Evolutionary conservation across 345 rosid species (phyloP).

Genomic region (Euphorbia pulcherrima): DNA sequence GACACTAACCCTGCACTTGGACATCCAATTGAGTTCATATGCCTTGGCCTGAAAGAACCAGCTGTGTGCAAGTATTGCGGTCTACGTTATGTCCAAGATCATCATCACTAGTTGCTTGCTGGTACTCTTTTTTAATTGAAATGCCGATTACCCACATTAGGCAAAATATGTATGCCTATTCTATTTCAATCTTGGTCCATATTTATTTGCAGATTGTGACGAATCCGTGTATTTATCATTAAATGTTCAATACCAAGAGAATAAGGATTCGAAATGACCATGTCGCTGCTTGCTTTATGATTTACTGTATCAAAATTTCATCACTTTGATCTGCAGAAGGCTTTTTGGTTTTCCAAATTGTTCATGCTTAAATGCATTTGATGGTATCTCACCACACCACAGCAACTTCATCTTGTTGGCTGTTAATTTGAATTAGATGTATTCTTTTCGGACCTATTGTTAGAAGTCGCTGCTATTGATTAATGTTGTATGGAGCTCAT

Average conservation of each 20-base stretch:
- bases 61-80: constrained; percentile 98
- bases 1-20: constrained; percentile 83
- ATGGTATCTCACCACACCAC: constrained; percentile 82
- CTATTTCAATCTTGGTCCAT: not conserved
- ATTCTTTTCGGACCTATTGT: no score
- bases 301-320: not conserved
- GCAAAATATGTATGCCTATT: not conserved
- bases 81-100: constrained; percentile 82
- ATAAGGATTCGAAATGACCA: constrained; percentile 12
- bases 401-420: constrained; percentile 79
- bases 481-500: no score
- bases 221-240: constrained; percentile 4
- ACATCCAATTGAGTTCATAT: constrained; percentile 96
- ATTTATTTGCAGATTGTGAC: not conserved
- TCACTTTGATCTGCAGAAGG: not conserved
- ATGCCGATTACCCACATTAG: not conserved
- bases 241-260: not conserved
- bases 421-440: constrained; percentile 1
- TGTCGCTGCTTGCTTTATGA: not conserved
- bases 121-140: not conserved
- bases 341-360: not conserved
- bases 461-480: no score
- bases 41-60: constrained; percentile 79
- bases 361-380: constrained; percentile 23
- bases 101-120: constrained; percentile 66